These are phyloP conservation scores for Cystofilobasidium macerans DNA, from an alignment of 768 basidiomycete species.

Conservation along the genomic window DNA sequence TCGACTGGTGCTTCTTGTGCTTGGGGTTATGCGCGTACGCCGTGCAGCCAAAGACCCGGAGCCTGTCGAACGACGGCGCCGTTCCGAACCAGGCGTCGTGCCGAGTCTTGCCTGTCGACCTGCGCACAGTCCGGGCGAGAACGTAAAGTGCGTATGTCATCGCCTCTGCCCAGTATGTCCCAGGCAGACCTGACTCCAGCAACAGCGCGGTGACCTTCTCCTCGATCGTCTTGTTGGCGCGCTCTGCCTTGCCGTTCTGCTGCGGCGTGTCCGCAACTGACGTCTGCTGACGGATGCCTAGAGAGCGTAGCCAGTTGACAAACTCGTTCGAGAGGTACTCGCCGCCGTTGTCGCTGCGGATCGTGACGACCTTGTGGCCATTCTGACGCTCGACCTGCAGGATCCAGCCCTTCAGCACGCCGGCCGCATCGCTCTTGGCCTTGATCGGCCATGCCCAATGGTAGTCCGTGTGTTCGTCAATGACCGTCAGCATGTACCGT, in stretches of 20 bases:
- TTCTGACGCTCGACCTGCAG: too few relatives aligned
- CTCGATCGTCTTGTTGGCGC: conserved; percentile 2
- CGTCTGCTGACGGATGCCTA: neutral
- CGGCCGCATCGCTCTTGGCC: too few relatives aligned
- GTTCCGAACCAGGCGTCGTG: neutral
- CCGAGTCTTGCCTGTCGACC: neutral
- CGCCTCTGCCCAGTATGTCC: conserved; percentile 8
- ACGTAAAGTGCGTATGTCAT: neutral
- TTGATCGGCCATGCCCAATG: too few relatives aligned
- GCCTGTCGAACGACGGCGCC: neutral
- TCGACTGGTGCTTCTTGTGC: conserved; percentile 4
- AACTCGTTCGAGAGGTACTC: neutral
- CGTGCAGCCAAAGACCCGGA: neutral
- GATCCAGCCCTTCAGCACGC: too few relatives aligned
- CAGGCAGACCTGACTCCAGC: neutral
- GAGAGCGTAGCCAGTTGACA: neutral
- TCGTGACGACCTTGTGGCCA: neutral
- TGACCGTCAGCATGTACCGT: too few relatives aligned
- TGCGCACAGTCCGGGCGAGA: neutral
- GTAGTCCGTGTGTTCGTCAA: too few relatives aligned
- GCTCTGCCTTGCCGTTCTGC: conserved; percentile 13
- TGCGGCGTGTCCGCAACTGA: neutral
- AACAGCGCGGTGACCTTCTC: neutral
- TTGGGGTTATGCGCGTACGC: conserved; percentile 1
- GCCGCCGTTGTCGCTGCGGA: neutral